These are phyloP conservation scores for Deakozyma indianensis DNA, from an alignment of 805 yeast genomes.

Conservation along the genomic window DNA sequence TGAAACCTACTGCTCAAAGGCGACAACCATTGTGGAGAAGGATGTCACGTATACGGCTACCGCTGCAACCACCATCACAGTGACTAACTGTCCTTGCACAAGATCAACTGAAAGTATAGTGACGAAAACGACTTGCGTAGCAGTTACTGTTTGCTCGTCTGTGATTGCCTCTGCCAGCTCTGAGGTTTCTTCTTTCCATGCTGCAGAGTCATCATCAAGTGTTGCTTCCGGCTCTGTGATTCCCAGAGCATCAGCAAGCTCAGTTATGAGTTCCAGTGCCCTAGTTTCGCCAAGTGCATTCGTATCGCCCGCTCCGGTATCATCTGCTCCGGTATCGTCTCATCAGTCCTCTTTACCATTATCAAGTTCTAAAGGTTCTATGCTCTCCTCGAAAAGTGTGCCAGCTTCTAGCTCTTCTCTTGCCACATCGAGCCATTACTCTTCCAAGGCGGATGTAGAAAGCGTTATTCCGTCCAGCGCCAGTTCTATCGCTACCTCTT, in stretches of 20 bases:
- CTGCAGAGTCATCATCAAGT: too few relatives aligned
- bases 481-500: too few relatives aligned
- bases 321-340: too few relatives aligned
- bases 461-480: too few relatives aligned
- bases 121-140: neutral
- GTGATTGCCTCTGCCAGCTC: neutral
- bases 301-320: too few relatives aligned
- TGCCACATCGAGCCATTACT: neutral
- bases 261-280: too few relatives aligned
- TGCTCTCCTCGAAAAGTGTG: neutral
- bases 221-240: too few relatives aligned
- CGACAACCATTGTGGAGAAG: neutral
- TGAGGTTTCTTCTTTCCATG: too few relatives aligned
- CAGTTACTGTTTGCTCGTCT: neutral
- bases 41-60: slow-evolving; percentile 15
- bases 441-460: too few relatives aligned
- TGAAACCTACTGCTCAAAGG: neutral
- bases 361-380: neutral
- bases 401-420: neutral
- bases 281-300: too few relatives aligned
- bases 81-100: slow-evolving; percentile 77
- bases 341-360: too few relatives aligned
- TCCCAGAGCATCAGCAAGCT: too few relatives aligned
- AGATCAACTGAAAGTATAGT: slow-evolving; percentile 21
- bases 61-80: slow-evolving; percentile 61